These are phyloP conservation scores for Pythium volutum DNA, from an alignment of 352 stramenopile species.

Conservation along the genomic window DNA sequence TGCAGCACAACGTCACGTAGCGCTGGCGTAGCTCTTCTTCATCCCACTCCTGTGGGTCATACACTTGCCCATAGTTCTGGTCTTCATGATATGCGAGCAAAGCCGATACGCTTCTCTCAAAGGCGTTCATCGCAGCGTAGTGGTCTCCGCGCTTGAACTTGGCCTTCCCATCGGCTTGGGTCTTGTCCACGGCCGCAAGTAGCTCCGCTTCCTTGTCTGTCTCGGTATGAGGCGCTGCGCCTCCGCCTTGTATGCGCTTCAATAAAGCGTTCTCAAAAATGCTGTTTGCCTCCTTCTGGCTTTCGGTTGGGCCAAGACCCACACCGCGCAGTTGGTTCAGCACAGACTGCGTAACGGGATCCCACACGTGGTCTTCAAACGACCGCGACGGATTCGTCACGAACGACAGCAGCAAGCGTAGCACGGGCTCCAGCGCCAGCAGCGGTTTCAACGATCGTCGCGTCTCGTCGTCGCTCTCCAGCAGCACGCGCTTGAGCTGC, in stretches of 20 bases:
- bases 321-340: constrained; percentile 41
- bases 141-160: constrained; percentile 66
- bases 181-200: constrained; percentile 37
- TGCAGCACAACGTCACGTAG: constrained; percentile 72
- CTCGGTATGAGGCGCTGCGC: background rate
- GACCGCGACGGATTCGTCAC: constrained; percentile 46
- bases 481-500: constrained; percentile 41
- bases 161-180: constrained; percentile 54
- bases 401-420: constrained; percentile 73
- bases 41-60: constrained; percentile 39
- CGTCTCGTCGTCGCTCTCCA: constrained; percentile 45
- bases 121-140: constrained; percentile 69
- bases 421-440: constrained; percentile 53
- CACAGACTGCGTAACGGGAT: constrained; percentile 53
- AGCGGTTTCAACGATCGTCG: constrained; percentile 54
- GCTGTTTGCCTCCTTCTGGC: constrained; percentile 30
- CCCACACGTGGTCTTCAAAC: constrained; percentile 80
- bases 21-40: constrained; percentile 30
- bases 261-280: constrained; percentile 36
- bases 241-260: constrained; percentile 11
- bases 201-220: constrained; percentile 21
- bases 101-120: constrained; percentile 40
- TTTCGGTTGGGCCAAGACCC: background rate
- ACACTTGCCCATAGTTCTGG: constrained; percentile 42
- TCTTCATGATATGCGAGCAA: constrained; percentile 42